Evolutionary conservation across 495 filamentous ascomycete species (phyloP).

Genomic region (Talaromyces thailandensis): DNA sequence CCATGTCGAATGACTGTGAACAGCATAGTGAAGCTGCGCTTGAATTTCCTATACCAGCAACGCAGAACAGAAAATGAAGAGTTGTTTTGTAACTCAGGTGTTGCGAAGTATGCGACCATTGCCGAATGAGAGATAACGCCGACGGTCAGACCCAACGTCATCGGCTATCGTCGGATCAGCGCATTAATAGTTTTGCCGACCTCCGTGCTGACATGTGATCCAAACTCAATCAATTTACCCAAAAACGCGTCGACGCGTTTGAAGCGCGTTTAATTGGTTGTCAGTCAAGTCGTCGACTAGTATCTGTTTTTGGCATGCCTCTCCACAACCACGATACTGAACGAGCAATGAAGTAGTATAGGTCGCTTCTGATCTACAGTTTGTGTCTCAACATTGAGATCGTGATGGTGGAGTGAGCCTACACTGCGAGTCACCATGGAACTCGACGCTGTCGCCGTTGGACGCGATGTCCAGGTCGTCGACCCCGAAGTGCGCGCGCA

Average conservation of each 20-base stretch:
- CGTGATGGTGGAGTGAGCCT: background rate
- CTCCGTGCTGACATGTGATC: slow-evolving; percentile 2
- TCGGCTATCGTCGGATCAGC: slow-evolving; percentile 35
- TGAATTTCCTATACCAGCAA: background rate
- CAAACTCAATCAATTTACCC: background rate
- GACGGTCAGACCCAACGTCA: slow-evolving; percentile 26
- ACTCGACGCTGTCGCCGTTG: slow-evolving; percentile 26
- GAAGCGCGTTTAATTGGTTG: slow-evolving; percentile 1
- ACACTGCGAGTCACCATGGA: slow-evolving; percentile 23
- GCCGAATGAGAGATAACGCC: slow-evolving; percentile 1
- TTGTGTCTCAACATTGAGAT: background rate
- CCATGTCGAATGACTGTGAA: slow-evolving; percentile 21
- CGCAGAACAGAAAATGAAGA: slow-evolving; percentile 3
- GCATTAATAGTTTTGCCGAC: slow-evolving; percentile 7
- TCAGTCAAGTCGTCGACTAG: background rate
- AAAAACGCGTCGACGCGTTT: slow-evolving; percentile 6
- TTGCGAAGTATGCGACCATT: background rate
- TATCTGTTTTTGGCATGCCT: background rate
- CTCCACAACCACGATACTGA: background rate
- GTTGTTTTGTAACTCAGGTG: background rate
- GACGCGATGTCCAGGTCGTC: slow-evolving; percentile 42
- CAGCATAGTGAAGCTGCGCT: slow-evolving; percentile 20
- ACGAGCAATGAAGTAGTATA: background rate
- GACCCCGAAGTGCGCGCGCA: slow-evolving; percentile 86
- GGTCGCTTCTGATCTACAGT: background rate